Base-by-base conservation (phyloP, 1,284 basidiomycete genomes). In the Neolentinus lepideus region DNA sequence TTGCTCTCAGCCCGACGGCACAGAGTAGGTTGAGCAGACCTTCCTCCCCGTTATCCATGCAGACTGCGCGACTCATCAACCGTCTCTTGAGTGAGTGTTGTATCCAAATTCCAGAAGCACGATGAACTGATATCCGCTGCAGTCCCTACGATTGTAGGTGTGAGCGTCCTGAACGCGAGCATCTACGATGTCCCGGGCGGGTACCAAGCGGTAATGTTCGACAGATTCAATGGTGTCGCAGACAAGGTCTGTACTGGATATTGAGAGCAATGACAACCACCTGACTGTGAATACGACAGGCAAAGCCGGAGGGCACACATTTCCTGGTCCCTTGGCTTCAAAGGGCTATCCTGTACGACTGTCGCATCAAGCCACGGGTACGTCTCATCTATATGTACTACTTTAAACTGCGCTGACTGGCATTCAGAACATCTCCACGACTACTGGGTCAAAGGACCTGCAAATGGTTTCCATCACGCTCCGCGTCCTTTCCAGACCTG, bases 381-480 rank as follows among this genome's bases (percentile, higher is more conserved):
- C 65, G 84, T n/a, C 19, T 25, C n/a, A n/a, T 31, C 24, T n/a
- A 47, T 43, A 10, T 51, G 29, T 36, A 47, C 29, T 24, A 54
- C 57, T 19, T 27, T 9, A 21, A 36, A 22, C 31, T 16, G 47
- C 58, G 36, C 43, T 57, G 14, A 56, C 26, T 14, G 6, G 54
- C 2, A 35, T 56, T 1, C 57, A 94, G 90, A 98, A 98, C 69
- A 99, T 99, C 61, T 94, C 92, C 19, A 98, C 96, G 1, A 95
- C 91, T 6, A 98, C 94, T 31, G 94, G 94, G 11, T 96, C 93
- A 24, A 98, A 97, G 71, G 90, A 98, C 71, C 75, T 99, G 73
- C 96, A 99, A 75, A 98, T 98, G 94, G 90, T 97, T 56, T 91
- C 94, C 43, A 85, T 99, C 57, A 98, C 96, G 1, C 83, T 99